These are phyloP conservation scores for Protomyces inundatus DNA, from an alignment of 1,139 yeast species.

Conservation along the genomic window DNA sequence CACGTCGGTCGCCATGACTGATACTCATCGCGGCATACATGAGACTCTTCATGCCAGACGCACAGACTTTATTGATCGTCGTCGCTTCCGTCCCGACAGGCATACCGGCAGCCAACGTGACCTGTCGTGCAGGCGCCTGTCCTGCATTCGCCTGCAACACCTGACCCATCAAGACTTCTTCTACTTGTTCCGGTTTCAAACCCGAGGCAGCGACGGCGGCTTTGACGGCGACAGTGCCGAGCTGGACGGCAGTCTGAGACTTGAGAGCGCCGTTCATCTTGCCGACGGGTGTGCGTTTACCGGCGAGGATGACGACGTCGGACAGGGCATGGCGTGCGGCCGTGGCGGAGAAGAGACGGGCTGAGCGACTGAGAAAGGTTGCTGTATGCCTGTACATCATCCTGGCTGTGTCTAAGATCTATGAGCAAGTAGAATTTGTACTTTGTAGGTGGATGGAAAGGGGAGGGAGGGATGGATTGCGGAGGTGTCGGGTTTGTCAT, in stretches of 20 bases:
- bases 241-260: conserved; percentile 69
- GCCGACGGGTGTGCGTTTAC: conserved; percentile 93
- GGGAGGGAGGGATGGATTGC: too few species aligned
- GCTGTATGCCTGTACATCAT: background rate
- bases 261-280: conserved; percentile 81
- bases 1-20: conserved; percentile 79
- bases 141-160: conserved; percentile 91
- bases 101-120: conserved; percentile 83
- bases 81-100: conserved; percentile 74
- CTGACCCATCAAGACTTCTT: conserved; percentile 88
- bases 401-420: too few species aligned
- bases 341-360: background rate
- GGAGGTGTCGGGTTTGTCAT: too few species aligned
- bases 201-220: conserved; percentile 26
- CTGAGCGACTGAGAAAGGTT: background rate
- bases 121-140: conserved; percentile 98
- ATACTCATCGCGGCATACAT: conserved; percentile 88
- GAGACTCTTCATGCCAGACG: conserved; percentile 89
- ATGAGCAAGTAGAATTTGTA: too few species aligned
- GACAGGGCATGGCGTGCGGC: background rate
- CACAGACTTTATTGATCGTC: conserved; percentile 93
- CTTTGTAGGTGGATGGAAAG: too few species aligned
- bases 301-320: conserved; percentile 76
- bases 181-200: conserved; percentile 67
- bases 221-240: conserved; percentile 88